Base-by-base conservation (phyloP, 495 filamentous ascomycete species). In the Terfezia boudieri region DNA sequence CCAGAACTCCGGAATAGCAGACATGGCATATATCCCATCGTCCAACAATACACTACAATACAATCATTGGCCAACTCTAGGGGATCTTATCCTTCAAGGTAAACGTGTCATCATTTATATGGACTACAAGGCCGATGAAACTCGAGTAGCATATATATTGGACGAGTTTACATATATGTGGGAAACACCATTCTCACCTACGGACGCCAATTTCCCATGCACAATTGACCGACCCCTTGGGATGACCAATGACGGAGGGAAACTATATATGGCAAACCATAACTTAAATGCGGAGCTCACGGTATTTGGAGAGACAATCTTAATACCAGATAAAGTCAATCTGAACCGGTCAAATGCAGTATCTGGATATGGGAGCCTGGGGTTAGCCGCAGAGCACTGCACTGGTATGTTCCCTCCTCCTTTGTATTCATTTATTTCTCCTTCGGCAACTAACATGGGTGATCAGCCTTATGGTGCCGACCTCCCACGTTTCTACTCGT, bases 251-350 rank as follows among this genome's bases (percentile, higher is more conserved):
- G 41, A 46, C 17, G 41, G 41, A 6, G 70, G 74, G 6, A 71
- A 82, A 51, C 72, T 94, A 71, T 92, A 92, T 57, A 79, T 94
- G 69, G 84, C 84, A 56, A 96, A 96, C 60, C 89, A 96, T 66
- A 94, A 94, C 64, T 69, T 94, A 23, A 92, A 93, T 64, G 68
- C 80, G 49, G 74, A 86, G 58, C 69, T 92, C 36, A 73, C 70
- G 37, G 60, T 86, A 43, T 72, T 75, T 0, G 76, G 77, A 6
- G 54, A 71, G 12, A 70, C 67, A 43, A 64, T 90, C 58, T 66
- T 90, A n/a, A 80, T 93, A 55, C 87, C 88, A 4, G 84, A 87
- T 59, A 78, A 74, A 0, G 73, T 77, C 7, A 58, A 71, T 32
- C 63, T 89, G 12, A 77, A 80, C 50, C 60, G 70, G 41, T 93